Evolutionary conservation across 164 flowering plant species (phyloP).

Genomic region (Liriodendron chinense): DNA sequence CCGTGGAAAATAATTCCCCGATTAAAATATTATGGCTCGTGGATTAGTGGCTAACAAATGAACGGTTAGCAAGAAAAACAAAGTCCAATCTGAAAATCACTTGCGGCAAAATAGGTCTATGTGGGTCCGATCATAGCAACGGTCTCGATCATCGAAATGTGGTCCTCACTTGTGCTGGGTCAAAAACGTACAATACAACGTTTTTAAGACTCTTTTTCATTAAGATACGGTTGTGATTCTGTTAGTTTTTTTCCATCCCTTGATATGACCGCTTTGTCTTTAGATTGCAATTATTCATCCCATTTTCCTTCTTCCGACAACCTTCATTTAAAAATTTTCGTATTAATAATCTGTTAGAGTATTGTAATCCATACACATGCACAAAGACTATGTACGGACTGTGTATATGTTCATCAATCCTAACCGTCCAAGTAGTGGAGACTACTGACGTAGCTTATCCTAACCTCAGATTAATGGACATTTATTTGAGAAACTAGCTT

Average conservation of each 20-base stretch:
- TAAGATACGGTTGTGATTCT: not conserved
- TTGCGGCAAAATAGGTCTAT: too few relatives aligned
- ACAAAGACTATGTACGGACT: not conserved
- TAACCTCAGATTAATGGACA: too few relatives aligned
- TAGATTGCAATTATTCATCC: not conserved
- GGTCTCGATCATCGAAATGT: too few relatives aligned
- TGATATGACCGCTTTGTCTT: not conserved
- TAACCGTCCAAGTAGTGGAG: not conserved
- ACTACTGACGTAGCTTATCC: too few relatives aligned
- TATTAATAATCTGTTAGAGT: not conserved
- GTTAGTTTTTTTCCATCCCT: not conserved
- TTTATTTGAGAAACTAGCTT: too few relatives aligned
- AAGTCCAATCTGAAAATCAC: too few relatives aligned
- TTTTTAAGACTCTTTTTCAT: not conserved
- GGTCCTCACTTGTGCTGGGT: not conserved
- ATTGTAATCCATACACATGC: not conserved
- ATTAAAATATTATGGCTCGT: too few relatives aligned
- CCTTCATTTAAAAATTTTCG: not conserved
- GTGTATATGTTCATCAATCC: not conserved
- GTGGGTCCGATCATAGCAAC: too few relatives aligned
- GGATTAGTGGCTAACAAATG: too few relatives aligned
- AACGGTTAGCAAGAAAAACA: too few relatives aligned
- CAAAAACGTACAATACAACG: not conserved
- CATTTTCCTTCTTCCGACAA: not conserved
- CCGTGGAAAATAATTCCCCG: too few relatives aligned